A percentile compares a stretch with the other conserved stretches of the same genome.
phyloP scores from a whole-genome alignment of 129 eudicot genomes.

The Silybum marianum region DNA sequence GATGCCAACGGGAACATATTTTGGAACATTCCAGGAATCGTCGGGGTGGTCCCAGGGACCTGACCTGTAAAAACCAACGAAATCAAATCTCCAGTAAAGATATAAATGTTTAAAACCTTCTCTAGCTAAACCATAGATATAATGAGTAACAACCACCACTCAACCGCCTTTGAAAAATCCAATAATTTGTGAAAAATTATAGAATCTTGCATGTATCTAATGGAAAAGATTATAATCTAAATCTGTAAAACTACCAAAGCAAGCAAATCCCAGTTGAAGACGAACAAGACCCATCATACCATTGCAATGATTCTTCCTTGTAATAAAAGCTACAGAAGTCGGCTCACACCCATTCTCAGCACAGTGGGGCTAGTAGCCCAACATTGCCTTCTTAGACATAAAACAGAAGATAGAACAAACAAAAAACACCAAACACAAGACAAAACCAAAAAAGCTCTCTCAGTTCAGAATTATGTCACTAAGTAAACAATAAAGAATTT shows the following conservation, averaged over 20 bases:
- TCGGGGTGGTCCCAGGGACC: slow-evolving; percentile 69
- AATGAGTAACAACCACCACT: slow-evolving; percentile 22
- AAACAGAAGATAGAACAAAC: slow-evolving; percentile 93
- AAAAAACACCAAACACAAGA: slow-evolving; percentile 95
- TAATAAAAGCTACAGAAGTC: slow-evolving; percentile 96
- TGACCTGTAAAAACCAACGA: slow-evolving; percentile 59
- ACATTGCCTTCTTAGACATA: slow-evolving; percentile 98
- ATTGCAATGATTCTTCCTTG: slow-evolving; percentile 88
- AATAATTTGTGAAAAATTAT: not conserved
- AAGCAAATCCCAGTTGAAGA: slow-evolving; percentile 86
- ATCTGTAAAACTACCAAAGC: slow-evolving; percentile 70
- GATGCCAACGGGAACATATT: slow-evolving; percentile 68
- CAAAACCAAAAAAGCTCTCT: slow-evolving; percentile 94
- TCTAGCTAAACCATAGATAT: slow-evolving; percentile 19
- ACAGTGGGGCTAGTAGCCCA: slow-evolving; percentile 99
- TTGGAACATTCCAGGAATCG: slow-evolving; percentile 82
- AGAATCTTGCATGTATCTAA: slow-evolving; percentile 23
- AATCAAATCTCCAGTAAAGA: slow-evolving; percentile 32
- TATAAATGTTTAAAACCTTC: not conserved
- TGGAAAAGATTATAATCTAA: slow-evolving; percentile 23
- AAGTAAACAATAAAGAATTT: slow-evolving; percentile 54
- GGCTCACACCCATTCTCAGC: slow-evolving; percentile 99
- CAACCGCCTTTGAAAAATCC: slow-evolving; percentile 27
- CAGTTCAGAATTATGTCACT: slow-evolving; percentile 72
- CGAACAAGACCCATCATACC: slow-evolving; percentile 88